phyloP scores from a whole-genome alignment of 2,329 filamentous ascomycete species.

The Teratosphaeria zuluensis region DNA sequence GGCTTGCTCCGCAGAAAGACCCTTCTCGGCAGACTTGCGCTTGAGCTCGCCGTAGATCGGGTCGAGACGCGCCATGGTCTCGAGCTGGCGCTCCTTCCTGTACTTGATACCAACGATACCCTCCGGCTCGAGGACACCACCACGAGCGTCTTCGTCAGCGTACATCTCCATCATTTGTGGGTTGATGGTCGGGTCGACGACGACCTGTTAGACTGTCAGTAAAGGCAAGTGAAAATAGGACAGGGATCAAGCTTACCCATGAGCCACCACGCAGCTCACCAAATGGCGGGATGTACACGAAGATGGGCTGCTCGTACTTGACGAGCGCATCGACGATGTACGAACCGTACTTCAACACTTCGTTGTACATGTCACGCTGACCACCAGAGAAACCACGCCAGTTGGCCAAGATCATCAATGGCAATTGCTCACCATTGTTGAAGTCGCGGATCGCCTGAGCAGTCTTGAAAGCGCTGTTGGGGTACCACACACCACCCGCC shows the following conservation, averaged over 20 bases:
- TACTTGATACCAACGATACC: conserved; percentile 99
- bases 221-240: conserved; percentile 1
- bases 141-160: conserved; percentile 85
- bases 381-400: conserved; percentile 99
- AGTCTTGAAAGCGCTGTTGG: conserved; percentile 99
- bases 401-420: conserved; percentile 98
- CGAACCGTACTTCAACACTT: conserved; percentile 97
- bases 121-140: conserved; percentile 95
- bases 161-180: conserved; percentile 98
- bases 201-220: conserved; percentile 50
- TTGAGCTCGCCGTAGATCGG: conserved; percentile 72
- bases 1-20: conserved; percentile 62
- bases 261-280: conserved; percentile 97
- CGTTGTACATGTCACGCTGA: conserved; percentile 99
- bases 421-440: conserved; percentile 96
- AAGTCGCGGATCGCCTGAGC: conserved; percentile 98
- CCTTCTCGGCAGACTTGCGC: conserved; percentile 61
- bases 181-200: conserved; percentile 98
- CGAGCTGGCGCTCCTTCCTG: conserved; percentile 91
- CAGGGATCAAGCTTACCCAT: conserved; percentile 52
- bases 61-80: conserved; percentile 94
- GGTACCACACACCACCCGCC: conserved; percentile 98
- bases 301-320: conserved; percentile 97
- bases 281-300: conserved; percentile 95
- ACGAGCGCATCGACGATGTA: conserved; percentile 98